phyloP scores from a whole-genome alignment of 306 rosid species.

The Casuarina equisetifolia region DNA sequence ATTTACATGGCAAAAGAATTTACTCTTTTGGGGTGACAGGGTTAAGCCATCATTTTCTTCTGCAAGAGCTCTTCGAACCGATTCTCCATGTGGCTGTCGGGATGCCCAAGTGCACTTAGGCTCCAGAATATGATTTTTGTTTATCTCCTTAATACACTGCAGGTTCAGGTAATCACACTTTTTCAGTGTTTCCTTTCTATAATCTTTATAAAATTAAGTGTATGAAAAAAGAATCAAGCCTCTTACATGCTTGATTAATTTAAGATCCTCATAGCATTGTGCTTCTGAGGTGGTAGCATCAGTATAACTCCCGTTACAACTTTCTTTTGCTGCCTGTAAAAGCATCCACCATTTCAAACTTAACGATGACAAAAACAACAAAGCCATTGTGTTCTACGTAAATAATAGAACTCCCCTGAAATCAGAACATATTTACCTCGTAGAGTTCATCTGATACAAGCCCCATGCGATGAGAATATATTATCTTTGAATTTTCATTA shows the following conservation, averaged over 20 bases:
- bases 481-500: conserved; percentile 17
- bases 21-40: not conserved
- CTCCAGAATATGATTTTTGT: conserved; percentile 24
- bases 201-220: not conserved
- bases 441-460: conserved; percentile 29
- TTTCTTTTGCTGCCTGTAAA: conserved; percentile 25
- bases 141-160: conserved; percentile 21
- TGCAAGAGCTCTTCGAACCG: conserved; percentile 18
- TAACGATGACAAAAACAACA: not conserved
- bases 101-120: conserved; percentile 27
- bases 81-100: conserved; percentile 11
- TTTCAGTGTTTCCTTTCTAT: not conserved
- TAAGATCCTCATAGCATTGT: conserved; percentile 23
- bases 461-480: conserved; percentile 17
- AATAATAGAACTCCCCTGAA: not conserved
- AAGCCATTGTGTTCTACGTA: not conserved
- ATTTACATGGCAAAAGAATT: conserved; percentile 20
- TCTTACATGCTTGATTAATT: conserved; percentile 13
- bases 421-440: not conserved
- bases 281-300: not conserved
- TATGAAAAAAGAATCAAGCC: not conserved
- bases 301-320: conserved; percentile 6
- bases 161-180: not conserved
- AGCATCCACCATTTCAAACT: not conserved
- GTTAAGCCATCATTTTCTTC: conserved; percentile 15